A percentile compares a stretch with the other conserved stretches of the same genome.
Conservation (phyloP, 2,329 filamentous ascomycete species). For the Ampelomyces quisqualis region DNA sequence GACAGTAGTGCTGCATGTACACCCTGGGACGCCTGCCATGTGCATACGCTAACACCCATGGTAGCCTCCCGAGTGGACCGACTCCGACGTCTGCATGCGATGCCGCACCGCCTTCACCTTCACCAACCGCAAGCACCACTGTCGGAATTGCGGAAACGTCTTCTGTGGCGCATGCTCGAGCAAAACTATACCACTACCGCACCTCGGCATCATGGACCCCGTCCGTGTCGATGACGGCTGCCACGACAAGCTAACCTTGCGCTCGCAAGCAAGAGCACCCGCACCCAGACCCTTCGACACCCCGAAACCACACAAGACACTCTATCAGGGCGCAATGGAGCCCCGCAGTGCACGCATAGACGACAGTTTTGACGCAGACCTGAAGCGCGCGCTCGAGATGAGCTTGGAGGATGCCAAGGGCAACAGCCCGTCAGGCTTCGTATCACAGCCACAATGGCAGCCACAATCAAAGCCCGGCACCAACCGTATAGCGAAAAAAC, state of each 20-base stretch:
- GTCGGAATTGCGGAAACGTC: conserved; percentile 94
- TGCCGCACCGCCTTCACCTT: conserved; percentile 95
- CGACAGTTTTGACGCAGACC: conserved; percentile 88
- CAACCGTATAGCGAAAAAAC: conserved; percentile 41
- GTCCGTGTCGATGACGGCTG: conserved; percentile 97
- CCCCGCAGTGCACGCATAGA: conserved; percentile 85
- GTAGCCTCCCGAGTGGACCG: conserved; percentile 92
- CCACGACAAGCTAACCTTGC: conserved; percentile 83
- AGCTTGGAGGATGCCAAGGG: conserved; percentile 89
- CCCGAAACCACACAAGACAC: conserved; percentile 59
- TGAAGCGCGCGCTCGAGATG: conserved; percentile 93
- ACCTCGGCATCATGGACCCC: conserved; percentile 86
- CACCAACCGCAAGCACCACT: conserved; percentile 98
- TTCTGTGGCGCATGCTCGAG: conserved; percentile 94
- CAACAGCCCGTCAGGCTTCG: conserved; percentile 69
- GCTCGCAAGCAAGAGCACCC: conserved; percentile 53
- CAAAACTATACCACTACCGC: conserved; percentile 84
- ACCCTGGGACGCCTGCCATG: too few relatives aligned
- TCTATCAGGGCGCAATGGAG: conserved; percentile 74
- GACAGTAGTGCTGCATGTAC: conserved; percentile 85
- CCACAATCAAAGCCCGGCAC: conserved; percentile 37
- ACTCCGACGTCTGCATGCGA: conserved; percentile 98
- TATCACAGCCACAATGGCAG: conserved; percentile 61
- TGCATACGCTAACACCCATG: neutral
- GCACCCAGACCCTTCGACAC: conserved; percentile 50